Evolutionary conservation across 495 filamentous ascomycete species (phyloP).

Genomic region (Penicillium herquei): DNA sequence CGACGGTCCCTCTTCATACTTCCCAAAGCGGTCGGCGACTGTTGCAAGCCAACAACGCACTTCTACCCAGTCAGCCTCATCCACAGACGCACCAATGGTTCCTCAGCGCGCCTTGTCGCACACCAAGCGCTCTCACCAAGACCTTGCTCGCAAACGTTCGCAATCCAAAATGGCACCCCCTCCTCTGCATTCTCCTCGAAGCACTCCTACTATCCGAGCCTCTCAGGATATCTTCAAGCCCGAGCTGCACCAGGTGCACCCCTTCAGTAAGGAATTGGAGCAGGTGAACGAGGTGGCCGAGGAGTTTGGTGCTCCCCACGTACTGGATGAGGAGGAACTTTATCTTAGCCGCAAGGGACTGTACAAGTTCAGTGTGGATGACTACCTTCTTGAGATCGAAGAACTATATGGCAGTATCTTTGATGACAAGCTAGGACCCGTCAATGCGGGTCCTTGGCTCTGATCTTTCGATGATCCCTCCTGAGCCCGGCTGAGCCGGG

Average conservation of each 20-base stretch:
- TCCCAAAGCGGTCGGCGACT: conserved; percentile 53
- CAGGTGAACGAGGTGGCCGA: conserved; percentile 71
- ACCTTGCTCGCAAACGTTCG: conserved; percentile 66
- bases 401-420: conserved; percentile 58
- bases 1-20: conserved; percentile 76
- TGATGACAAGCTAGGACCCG: conserved; percentile 43
- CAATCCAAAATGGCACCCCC: conserved; percentile 48
- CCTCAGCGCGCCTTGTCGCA: conserved; percentile 78
- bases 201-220: conserved; percentile 34
- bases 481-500: conserved; percentile 25
- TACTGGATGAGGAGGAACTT: conserved; percentile 71
- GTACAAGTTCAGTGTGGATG: conserved; percentile 70
- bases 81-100: conserved; percentile 58
- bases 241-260: conserved; percentile 33
- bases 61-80: conserved; percentile 43
- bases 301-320: conserved; percentile 67
- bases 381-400: conserved; percentile 82
- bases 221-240: conserved; percentile 44
- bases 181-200: conserved; percentile 35
- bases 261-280: conserved; percentile 51
- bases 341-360: conserved; percentile 65
- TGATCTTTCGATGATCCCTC: conserved; percentile 19
- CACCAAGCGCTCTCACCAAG: conserved; percentile 75
- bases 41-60: conserved; percentile 41
- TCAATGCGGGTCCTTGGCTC: conserved; percentile 41